Evolutionary conservation across 2,329 filamentous ascomycete species (phyloP).

Genomic region (Cytospora paraplurivora): DNA sequence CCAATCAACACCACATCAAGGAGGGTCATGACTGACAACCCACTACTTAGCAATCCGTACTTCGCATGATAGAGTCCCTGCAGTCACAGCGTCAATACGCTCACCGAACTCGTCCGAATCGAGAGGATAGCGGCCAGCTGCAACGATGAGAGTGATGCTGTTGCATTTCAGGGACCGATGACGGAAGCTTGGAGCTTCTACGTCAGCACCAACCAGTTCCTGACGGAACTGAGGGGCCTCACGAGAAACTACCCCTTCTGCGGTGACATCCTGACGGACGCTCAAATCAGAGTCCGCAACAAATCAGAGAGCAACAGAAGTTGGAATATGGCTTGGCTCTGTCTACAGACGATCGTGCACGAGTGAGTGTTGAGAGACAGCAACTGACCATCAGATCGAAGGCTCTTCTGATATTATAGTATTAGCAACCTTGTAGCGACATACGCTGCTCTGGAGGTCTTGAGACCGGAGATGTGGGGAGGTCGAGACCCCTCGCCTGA

Average conservation of each 20-base stretch:
- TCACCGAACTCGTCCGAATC: conserved; percentile 71
- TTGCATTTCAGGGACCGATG: conserved; percentile 64
- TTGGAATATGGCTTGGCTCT: conserved; percentile 78
- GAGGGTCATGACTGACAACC: neutral
- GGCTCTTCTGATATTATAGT: neutral
- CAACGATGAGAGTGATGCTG: conserved; percentile 60
- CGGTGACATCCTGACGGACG: conserved; percentile 65
- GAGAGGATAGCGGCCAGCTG: conserved; percentile 65
- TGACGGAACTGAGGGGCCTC: conserved; percentile 69
- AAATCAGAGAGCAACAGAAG: conserved; percentile 69
- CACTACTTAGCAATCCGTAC: conserved; percentile 38
- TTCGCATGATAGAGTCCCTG: conserved; percentile 64
- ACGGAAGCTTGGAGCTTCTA: conserved; percentile 72
- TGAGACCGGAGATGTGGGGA: conserved; percentile 71
- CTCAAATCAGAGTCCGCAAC: conserved; percentile 61
- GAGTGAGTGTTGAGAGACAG: conserved; percentile 54
- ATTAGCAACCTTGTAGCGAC: conserved; percentile 59
- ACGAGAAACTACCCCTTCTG: conserved; percentile 70
- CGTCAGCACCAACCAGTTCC: conserved; percentile 68
- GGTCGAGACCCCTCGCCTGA: conserved; percentile 56
- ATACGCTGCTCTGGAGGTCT: conserved; percentile 63
- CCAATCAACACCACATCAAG: neutral
- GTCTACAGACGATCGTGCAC: conserved; percentile 65
- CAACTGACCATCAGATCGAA: neutral
- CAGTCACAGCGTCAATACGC: conserved; percentile 71